Base-by-base conservation (phyloP, 306 rosid genomes). In the Medicago truncatula region DNA sequence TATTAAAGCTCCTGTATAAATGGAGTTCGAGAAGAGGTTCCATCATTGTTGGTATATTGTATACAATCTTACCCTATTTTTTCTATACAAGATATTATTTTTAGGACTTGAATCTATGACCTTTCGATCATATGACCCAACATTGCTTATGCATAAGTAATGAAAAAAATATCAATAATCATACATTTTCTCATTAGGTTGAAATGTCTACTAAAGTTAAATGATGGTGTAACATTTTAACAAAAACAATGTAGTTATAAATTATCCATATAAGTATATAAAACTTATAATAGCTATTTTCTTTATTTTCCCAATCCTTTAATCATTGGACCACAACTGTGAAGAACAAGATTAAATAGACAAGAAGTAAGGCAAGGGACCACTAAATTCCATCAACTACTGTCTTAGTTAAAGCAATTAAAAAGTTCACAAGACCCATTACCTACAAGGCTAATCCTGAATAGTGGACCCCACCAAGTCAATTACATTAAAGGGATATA, bases 401-500 rank as follows among this genome's bases (percentile, higher is more conserved):
- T 50, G 7, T 78, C 75, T 38, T 73, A 49, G 85, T 41, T 74
- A 76, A 75, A 77, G 76, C 74, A 83, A 63, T n/a, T 59, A 23
- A 39, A 69, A 77, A 70, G 80, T 73, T 78, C 57, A 76, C 34
- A 58, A 64, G 71, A 41, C 15, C 71, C 59, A 57, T 74, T 70
- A 10, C 57, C 8, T 69, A 16, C 23, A 52, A 43, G 67, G 73
- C 70, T 66, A 77, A 28, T 70, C 63, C 21, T 25, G 39, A 78
- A 74, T 34, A 49, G 61, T 80, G 36, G 86, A 63, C 53, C 66
- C 84, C 86, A 78, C 85, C 83, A 72, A 52, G 75, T 84, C 65
- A 69, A 81, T 75, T 40, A 82, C 76, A 46, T 21, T 69, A 78
- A 87, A 84, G 60, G 44, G 73, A 68, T 54, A 71, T 38, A 62